These are phyloP conservation scores for Rosa lucieae DNA, from an alignment of 306 rosid species.

Conservation along the genomic window DNA sequence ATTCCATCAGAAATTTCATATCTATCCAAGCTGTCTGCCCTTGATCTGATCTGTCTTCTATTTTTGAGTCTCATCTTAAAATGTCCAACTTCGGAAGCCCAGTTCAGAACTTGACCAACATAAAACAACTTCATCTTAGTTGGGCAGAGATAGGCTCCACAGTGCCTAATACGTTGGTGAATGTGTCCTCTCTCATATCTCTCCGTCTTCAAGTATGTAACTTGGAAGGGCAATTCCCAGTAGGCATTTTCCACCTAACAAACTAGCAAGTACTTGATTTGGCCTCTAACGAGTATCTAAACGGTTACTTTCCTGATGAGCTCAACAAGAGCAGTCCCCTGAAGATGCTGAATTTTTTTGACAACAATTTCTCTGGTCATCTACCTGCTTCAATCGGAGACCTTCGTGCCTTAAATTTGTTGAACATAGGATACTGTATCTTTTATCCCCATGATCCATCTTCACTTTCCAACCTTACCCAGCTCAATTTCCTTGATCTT, in stretches of 20 bases:
- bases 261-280: constrained; percentile 7
- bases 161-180: constrained; percentile 10
- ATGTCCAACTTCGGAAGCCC: constrained; percentile 4
- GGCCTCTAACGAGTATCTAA: constrained; percentile 8
- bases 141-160: no score
- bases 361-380: constrained; percentile 29
- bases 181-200: constrained; percentile 20
- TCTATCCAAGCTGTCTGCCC: neutral
- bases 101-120: constrained; percentile 2
- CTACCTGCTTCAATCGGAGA: constrained; percentile 33
- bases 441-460: constrained; percentile 27
- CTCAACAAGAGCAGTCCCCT: constrained; percentile 23
- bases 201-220: neutral
- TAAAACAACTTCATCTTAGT: no score
- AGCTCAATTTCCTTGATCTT: no score
- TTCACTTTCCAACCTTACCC: no score
- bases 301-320: constrained; percentile 32
- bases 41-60: neutral
- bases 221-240: constrained; percentile 17
- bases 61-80: neutral
- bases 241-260: constrained; percentile 11
- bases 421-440: neutral
- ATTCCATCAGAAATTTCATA: constrained; percentile 4
- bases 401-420: constrained; percentile 1
- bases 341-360: accelerated